Base-by-base conservation (phyloP, 441 rosid genomes). In the Geranium incanum region DNA sequence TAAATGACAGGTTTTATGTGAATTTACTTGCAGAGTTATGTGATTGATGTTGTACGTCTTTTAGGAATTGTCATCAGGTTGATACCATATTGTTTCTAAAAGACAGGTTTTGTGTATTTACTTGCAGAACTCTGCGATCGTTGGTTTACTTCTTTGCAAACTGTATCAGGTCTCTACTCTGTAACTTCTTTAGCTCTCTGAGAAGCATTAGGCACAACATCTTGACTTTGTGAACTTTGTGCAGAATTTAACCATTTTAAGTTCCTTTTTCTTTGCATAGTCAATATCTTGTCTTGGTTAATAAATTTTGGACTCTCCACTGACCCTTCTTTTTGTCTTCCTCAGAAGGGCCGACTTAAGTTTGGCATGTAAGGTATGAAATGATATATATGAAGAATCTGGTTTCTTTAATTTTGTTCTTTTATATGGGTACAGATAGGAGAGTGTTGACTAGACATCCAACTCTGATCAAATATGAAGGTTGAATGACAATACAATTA, bases 361-460 rank as follows among this genome's bases (percentile, higher is more conserved):
- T 55, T 55, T 4, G 7, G 62, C 6, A 16, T n/a, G 62, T 15
- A 55, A 12, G 62, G 62, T 55, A 55, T 55, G 62, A 16, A 50
- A 12, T 55, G 62, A 6, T 55, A 39, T 4, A 6, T 55, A 4
- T 16, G 8, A 55, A 55, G 62, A 55, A 55, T 12, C 23, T n/a
- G 19, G 21, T 0, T 55, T 55, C 8, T 55, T 3, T 55, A 55
- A 7, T 55, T 55, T 55, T 15, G 16, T 55, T 55, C 62, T 12
- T 55, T 18, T 59, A 16, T 59, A 59, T 0, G 23, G 64, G 7
- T 59, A 59, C 64, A 15, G 64, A 59, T 59, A 18, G 64, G 64
- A 59, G 64, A 59, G 33, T 55, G 62, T 59, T 59, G 64, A 59
- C 64, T 16, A 59, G 3, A 59, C 64, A 59, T 59, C 62, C 64